Base-by-base conservation (phyloP, 2,329 filamentous ascomycete genomes). In the Aspergillus clavatus region DNA sequence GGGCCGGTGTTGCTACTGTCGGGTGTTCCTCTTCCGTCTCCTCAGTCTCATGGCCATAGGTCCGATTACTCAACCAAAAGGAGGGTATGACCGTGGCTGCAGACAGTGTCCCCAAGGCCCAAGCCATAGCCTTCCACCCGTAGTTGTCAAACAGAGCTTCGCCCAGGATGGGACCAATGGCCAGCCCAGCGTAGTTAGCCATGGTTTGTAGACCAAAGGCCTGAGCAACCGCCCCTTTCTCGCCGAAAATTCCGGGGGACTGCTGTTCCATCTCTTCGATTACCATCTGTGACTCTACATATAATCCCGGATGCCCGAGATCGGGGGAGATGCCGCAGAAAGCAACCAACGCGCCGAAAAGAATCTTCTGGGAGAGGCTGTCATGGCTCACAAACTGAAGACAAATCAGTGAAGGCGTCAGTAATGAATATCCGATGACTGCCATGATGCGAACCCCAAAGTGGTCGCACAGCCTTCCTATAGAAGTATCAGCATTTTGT, bases 161-260 rank as follows among this genome's bases (percentile, higher is more conserved):
- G 3, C 73, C 75, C 16, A 80, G 52, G 11, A 82, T 58, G 0
- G 82, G 81, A 0, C 82, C 82, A 2, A 82, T 42, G 0, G 79
- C 75, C 35, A 83, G 63, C 0, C 82, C 82, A 0, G 70, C 65
- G 46, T 74, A 76, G 59, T 80, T 84, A 0, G 80, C 72, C 70
- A 83, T 74, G 12, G 74, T 79, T 51, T 78, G 81, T 48, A 84
- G 66, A 1, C 77, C 79, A 61, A 83, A 85, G 0, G 84, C 67
- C 59, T 84, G 81, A 2, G 80, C 80, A 59, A 82, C 83, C 0
- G 80, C 80, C 3, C 57, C 57, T 10, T 50, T 48, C 5, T 52
- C 45, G 3, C 81, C 42, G 79, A 85, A 59, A 86, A 94, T 66
- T 84, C 87, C 16, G 78, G 77, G 52, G 76, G 82, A 48, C 81